A percentile compares a stretch with the other conserved stretches of the same genome.
Conservation (phyloP, 805 yeast genomes). For the Yarrowia sp. region DNA sequence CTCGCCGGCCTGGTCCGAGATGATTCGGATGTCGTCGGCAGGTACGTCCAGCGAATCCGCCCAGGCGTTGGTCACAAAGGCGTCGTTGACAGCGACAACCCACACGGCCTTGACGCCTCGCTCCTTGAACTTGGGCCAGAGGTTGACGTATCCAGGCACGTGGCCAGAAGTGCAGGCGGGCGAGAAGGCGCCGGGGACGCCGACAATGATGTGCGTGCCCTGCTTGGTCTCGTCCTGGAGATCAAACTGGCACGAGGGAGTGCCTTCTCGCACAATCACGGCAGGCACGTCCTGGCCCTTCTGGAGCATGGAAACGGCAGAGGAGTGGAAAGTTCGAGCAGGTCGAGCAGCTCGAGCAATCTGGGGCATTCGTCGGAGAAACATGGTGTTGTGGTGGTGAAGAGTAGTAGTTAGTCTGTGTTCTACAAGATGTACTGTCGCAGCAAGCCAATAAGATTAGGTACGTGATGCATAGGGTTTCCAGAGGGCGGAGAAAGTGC, state of each 20-base stretch:
- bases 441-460: slow-evolving; percentile 18
- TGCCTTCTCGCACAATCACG: slow-evolving; percentile 51
- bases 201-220: slow-evolving; percentile 57
- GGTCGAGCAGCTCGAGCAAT: not conserved
- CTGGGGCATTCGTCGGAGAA: slow-evolving; percentile 9
- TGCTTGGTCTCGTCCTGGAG: slow-evolving; percentile 47
- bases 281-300: slow-evolving; percentile 66
- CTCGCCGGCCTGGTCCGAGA: slow-evolving; percentile 79
- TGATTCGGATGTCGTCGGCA: slow-evolving; percentile 46
- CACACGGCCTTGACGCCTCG: slow-evolving; percentile 66
- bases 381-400: not conserved
- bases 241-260: slow-evolving; percentile 63
- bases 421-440: not conserved
- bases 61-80: slow-evolving; percentile 86
- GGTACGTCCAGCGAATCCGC: slow-evolving; percentile 43
- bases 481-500: not conserved
- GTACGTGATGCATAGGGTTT: not conserved
- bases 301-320: slow-evolving; percentile 41
- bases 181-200: slow-evolving; percentile 77
- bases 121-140: slow-evolving; percentile 50
- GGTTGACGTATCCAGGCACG: slow-evolving; percentile 67
- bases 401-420: not conserved
- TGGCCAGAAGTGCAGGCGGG: slow-evolving; percentile 74
- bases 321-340: slow-evolving; percentile 29
- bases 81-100: slow-evolving; percentile 79